These are phyloP conservation scores for Pleurotus salmoneostramineus DNA, from an alignment of 768 basidiomycete species.

Conservation along the genomic window DNA sequence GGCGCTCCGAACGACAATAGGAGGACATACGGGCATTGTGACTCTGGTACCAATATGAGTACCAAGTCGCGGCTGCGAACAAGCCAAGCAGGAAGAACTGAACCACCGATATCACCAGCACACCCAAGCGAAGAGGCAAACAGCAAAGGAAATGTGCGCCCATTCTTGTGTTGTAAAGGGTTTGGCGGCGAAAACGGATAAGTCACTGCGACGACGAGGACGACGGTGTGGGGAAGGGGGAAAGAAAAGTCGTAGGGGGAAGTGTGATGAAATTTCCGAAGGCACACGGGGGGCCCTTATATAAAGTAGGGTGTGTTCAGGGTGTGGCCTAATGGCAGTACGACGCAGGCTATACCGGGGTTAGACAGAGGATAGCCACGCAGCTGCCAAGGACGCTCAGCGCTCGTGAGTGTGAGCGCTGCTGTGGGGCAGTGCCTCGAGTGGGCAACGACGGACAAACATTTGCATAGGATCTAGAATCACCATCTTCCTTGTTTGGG, in stretches of 20 bases:
- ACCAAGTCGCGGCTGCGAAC: constrained; percentile 28
- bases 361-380: too few species aligned
- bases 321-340: too few species aligned
- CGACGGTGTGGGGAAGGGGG: constrained; percentile 1
- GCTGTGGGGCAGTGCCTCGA: too few species aligned
- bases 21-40: constrained; percentile 16
- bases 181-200: neutral
- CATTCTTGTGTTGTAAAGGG: constrained; percentile 18
- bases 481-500: too few species aligned
- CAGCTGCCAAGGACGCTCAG: too few species aligned
- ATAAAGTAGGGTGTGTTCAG: neutral
- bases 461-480: too few species aligned
- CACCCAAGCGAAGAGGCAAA: constrained; percentile 38
- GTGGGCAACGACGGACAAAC: too few species aligned
- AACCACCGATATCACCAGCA: constrained; percentile 33
- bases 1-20: neutral
- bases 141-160: constrained; percentile 38
- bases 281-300: neutral
- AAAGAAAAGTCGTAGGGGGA: neutral
- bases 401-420: too few species aligned
- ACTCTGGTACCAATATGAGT: constrained; percentile 19
- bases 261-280: neutral
- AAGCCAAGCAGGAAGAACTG: constrained; percentile 31
- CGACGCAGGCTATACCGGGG: too few species aligned
- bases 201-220: neutral